Evolutionary conservation across 345 rosid genomes (phyloP), one percentile per base, ranked within the genome.

Genomic region (Populus nigra): DNA sequence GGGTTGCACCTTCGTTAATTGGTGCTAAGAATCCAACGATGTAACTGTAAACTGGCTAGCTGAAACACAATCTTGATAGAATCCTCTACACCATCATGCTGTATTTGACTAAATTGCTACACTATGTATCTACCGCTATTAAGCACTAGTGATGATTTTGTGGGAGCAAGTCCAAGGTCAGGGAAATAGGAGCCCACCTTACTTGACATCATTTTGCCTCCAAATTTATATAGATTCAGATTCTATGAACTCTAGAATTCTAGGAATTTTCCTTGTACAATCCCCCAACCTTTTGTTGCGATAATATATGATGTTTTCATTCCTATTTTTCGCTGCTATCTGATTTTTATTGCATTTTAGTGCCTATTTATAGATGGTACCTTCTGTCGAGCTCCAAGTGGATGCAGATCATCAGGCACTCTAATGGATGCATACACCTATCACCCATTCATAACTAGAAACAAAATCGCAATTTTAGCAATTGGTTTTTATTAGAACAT

Each of bases 51-150:
- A 18, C 18, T 43, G 35, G 16, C 59, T 8, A 1, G 66, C 45
- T 20, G 68, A 73, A 77, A 55, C 80, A 73, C 22, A 41, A 79
- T 33, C 83, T 62, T 45, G 69, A 18, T 55, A 69, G 36, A 38
- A 76, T 83, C 81, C 61, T 43, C 17, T 36, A 45, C 65, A 29
- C 75, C 75, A 74, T 69, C 22, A 73, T 76, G 47, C 45, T 76
- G 47, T 33, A 59, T 62, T 75, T 79, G 77, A 78, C 77, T 69
- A 5, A 6, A 25, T 22, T 49, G 63, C 29, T 23, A 23, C 38
- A 16, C 7, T 11, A 36, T 35, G 1, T 13, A 18, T 11, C 15
- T 1, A 20, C 15, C 13, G 27, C 12, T 17, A 4, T 41, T 17
- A 8, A 29, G 68, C 61, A 18, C 55, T 38, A 45, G 71, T 65